phyloP scores from a whole-genome alignment of 2,329 filamentous ascomycete genomes.

The Fusarium sp. region DNA sequence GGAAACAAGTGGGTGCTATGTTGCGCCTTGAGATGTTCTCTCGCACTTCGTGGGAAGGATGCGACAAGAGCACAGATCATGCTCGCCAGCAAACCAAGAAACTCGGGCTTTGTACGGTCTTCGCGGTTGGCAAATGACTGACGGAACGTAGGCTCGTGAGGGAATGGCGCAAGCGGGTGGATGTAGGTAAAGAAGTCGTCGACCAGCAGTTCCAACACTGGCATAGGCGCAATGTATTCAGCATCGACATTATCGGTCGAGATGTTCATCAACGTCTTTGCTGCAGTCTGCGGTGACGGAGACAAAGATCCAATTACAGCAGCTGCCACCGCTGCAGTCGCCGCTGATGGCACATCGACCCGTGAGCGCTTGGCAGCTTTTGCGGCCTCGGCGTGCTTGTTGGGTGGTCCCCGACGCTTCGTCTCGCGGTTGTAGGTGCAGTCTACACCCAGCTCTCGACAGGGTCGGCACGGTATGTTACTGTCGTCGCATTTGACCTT shows the following conservation, averaged over 20 bases:
- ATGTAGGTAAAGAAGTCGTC: constrained; percentile 88
- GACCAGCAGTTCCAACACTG: constrained; percentile 73
- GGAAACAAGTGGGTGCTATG: constrained; percentile 72
- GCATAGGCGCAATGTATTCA: constrained; percentile 76
- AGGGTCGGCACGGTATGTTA: constrained; percentile 65
- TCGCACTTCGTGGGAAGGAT: constrained; percentile 77
- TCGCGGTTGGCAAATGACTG: constrained; percentile 73
- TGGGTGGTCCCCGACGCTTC: constrained; percentile 67
- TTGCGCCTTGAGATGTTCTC: constrained; percentile 73
- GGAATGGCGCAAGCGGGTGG: constrained; percentile 79
- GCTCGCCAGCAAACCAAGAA: constrained; percentile 75
- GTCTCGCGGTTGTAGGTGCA: constrained; percentile 67
- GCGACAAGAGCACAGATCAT: constrained; percentile 80
- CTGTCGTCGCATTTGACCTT: constrained; percentile 70
- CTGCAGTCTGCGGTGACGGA: constrained; percentile 57
- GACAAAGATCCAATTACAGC: constrained; percentile 44
- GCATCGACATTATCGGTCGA: constrained; percentile 58
- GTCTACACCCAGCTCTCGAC: constrained; percentile 64
- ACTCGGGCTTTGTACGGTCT: constrained; percentile 72
- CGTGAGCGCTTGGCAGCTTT: constrained; percentile 61
- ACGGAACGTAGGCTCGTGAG: constrained; percentile 80
- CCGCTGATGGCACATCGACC: constrained; percentile 45
- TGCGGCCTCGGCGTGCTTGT: constrained; percentile 66
- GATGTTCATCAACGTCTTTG: constrained; percentile 60
- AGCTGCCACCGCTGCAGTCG: constrained; percentile 18